Evolutionary conservation across 2,329 filamentous ascomycete genomes (phyloP).

Genomic region (Pestalotiopsis fici): DNA sequence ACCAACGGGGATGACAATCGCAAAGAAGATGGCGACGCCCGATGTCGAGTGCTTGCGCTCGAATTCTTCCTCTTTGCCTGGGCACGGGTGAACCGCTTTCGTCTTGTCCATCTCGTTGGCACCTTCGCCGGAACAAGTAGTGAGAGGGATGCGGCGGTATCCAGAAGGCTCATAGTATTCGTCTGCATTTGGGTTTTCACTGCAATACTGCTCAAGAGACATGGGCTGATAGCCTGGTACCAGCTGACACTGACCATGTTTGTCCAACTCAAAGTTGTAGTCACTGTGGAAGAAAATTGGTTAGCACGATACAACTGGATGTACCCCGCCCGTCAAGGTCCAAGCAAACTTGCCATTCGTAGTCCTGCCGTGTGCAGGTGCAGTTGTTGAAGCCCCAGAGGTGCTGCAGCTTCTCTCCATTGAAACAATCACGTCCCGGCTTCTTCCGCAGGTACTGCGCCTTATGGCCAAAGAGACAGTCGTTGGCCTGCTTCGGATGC

Average conservation of each 20-base stretch:
- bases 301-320: background rate
- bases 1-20: constrained; percentile 73
- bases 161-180: constrained; percentile 86
- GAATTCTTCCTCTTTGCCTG: constrained; percentile 81
- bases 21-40: constrained; percentile 80
- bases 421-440: constrained; percentile 76
- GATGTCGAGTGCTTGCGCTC: constrained; percentile 69
- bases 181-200: constrained; percentile 63
- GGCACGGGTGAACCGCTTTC: constrained; percentile 64
- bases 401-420: constrained; percentile 70
- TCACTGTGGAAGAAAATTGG: constrained; percentile 59
- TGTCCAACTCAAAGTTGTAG: constrained; percentile 86
- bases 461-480: constrained; percentile 91
- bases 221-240: constrained; percentile 71
- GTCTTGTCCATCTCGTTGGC: constrained; percentile 68
- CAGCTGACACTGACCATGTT: constrained; percentile 74
- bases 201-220: constrained; percentile 51
- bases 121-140: constrained; percentile 78
- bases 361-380: constrained; percentile 81
- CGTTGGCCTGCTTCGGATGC: constrained; percentile 75
- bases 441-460: constrained; percentile 92
- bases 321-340: background rate
- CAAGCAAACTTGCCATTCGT: constrained; percentile 73
- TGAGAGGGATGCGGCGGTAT: constrained; percentile 86
- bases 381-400: constrained; percentile 79